phyloP scores from a whole-genome alignment of 148 eudicot species.

The Oxyria digyna region DNA sequence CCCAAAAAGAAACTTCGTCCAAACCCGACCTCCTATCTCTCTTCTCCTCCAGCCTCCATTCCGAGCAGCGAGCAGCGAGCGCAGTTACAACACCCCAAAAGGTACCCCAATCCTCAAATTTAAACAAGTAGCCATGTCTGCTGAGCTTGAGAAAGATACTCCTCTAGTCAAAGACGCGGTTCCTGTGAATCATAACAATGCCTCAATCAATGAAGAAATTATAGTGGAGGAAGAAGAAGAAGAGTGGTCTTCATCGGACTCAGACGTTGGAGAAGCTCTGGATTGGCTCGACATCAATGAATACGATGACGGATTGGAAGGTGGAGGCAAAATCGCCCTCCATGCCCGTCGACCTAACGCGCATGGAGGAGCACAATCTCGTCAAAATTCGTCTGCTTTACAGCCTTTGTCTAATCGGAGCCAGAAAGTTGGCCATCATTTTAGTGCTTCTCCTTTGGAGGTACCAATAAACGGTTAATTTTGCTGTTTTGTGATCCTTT shows the following conservation, averaged over 20 bases:
- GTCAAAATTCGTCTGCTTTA: conserved; percentile 51
- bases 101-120: too few species aligned
- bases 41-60: too few species aligned
- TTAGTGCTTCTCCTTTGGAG: conserved; percentile 81
- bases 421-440: conserved; percentile 55
- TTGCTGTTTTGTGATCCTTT: neutral
- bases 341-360: conserved; percentile 83
- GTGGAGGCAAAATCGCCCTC: conserved; percentile 32
- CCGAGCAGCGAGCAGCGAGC: too few species aligned
- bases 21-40: too few species aligned
- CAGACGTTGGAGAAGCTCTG: conserved; percentile 77
- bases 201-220: neutral
- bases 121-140: too few species aligned
- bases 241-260: conserved; percentile 54
- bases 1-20: too few species aligned
- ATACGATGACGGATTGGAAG: conserved; percentile 28
- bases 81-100: too few species aligned
- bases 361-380: conserved; percentile 71
- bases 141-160: neutral
- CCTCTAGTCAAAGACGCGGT: neutral
- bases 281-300: conserved; percentile 66
- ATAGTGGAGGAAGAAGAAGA: conserved; percentile 18
- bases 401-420: conserved; percentile 76
- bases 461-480: conserved; percentile 19
- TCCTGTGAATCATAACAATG: neutral